These are phyloP conservation scores for Podospora pseudopauciseta DNA, from an alignment of 495 filamentous ascomycete genomes.

Conservation along the genomic window DNA sequence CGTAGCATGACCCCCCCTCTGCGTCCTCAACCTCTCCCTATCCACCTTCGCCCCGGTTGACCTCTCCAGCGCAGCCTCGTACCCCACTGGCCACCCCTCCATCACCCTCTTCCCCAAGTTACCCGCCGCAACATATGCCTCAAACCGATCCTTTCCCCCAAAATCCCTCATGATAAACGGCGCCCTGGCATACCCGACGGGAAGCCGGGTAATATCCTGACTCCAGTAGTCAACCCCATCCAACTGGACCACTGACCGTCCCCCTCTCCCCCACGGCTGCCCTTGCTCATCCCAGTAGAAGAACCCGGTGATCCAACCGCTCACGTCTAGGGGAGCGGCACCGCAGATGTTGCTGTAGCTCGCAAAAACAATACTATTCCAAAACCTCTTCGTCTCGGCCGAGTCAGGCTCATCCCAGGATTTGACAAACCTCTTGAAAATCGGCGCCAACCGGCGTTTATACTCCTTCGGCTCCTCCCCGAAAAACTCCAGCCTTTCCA, in stretches of 20 bases:
- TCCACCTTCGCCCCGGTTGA: conserved; percentile 12
- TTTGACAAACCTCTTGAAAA: conserved; percentile 35
- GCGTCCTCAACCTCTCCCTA: neutral
- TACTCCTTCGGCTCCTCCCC: conserved; percentile 37
- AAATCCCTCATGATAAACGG: conserved; percentile 33
- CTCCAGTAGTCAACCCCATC: conserved; percentile 24
- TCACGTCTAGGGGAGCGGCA: conserved; percentile 29
- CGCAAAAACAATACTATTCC: conserved; percentile 36
- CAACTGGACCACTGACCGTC: conserved; percentile 9
- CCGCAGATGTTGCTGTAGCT: conserved; percentile 16
- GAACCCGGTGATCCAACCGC: conserved; percentile 51
- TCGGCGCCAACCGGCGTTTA: conserved; percentile 27
- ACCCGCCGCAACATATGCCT: conserved; percentile 30
- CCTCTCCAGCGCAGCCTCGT: conserved; percentile 21
- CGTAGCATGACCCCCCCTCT: conserved; percentile 17
- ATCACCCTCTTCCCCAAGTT: conserved; percentile 30
- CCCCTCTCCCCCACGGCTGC: conserved; percentile 10
- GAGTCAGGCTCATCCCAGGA: conserved; percentile 38
- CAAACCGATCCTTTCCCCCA: conserved; percentile 17
- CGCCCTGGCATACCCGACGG: conserved; percentile 30
- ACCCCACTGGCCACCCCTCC: conserved; percentile 23
- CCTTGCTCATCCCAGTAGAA: conserved; percentile 46
- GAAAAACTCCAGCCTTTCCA: conserved; percentile 33
- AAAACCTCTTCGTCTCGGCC: conserved; percentile 36
- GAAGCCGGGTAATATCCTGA: conserved; percentile 26